A percentile compares a stretch with the other conserved stretches of the same genome.
phyloP scores from a whole-genome alignment of 768 basidiomycete genomes.

The Naganishia vishniacii region DNA sequence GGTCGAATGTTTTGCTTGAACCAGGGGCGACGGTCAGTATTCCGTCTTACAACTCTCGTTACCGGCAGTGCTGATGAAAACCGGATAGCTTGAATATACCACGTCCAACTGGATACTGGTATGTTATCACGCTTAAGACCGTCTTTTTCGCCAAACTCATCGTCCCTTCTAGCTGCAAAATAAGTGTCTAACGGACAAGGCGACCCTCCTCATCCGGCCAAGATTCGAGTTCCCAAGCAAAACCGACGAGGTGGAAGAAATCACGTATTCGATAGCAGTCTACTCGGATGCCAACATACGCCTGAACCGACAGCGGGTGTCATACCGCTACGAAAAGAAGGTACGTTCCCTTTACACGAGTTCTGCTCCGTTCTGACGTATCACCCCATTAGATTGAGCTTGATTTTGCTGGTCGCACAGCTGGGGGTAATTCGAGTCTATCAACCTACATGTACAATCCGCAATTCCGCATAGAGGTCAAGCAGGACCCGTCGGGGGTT shows the following conservation, averaged over 20 bases:
- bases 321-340: constrained; percentile 2
- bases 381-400: constrained; percentile 56
- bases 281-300: constrained; percentile 52
- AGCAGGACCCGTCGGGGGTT: constrained; percentile 37
- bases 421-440: constrained; percentile 76
- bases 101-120: constrained; percentile 12
- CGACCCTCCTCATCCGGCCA: constrained; percentile 2
- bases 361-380: background rate
- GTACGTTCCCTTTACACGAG: background rate
- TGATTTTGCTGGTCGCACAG: constrained; percentile 61
- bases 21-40: background rate
- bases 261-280: constrained; percentile 52
- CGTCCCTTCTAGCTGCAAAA: constrained; percentile 1
- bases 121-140: background rate
- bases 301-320: background rate
- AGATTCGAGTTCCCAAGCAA: background rate
- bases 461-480: constrained; percentile 68
- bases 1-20: background rate
- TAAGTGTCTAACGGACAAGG: constrained; percentile 17
- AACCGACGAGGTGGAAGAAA: background rate
- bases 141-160: background rate
- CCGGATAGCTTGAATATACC: constrained; percentile 1
- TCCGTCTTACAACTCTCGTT: too few species aligned
- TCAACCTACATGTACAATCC: constrained; percentile 86
- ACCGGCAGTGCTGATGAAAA: background rate